Conservation (phyloP, 768 basidiomycete genomes). For the Serpula lacrymans region DNA sequence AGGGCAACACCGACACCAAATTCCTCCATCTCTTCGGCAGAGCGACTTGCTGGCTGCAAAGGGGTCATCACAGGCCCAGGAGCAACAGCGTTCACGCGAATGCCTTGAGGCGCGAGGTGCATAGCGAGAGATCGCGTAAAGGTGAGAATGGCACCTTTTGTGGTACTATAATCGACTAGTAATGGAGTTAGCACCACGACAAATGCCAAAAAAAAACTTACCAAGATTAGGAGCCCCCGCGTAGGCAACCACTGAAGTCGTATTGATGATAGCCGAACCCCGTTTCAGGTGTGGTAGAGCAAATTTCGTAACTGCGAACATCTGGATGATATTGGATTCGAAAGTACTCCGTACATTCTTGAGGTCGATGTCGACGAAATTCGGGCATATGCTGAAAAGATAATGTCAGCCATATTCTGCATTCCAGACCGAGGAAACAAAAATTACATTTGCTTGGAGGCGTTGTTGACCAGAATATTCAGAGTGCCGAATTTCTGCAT, state of each 20-base stretch:
- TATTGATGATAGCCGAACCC: constrained; percentile 59
- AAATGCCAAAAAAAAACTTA: constrained; percentile 8
- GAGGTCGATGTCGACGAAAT: constrained; percentile 48
- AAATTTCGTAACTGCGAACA: constrained; percentile 55
- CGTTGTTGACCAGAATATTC: constrained; percentile 62
- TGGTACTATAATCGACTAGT: constrained; percentile 51
- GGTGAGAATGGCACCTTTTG: constrained; percentile 58
- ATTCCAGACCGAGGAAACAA: too few species aligned
- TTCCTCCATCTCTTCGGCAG: constrained; percentile 53
- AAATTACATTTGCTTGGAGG: constrained; percentile 40
- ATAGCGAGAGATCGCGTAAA: constrained; percentile 54
- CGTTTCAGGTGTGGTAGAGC: constrained; percentile 58
- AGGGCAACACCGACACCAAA: constrained; percentile 47
- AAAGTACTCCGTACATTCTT: constrained; percentile 53
- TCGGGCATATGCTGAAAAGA: constrained; percentile 35
- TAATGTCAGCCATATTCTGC: not conserved
- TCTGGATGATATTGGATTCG: constrained; percentile 54
- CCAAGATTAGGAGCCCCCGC: constrained; percentile 26
- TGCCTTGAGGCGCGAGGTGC: constrained; percentile 52
- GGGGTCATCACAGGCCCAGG: constrained; percentile 58
- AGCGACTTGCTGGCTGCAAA: constrained; percentile 53
- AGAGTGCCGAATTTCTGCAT: constrained; percentile 41
- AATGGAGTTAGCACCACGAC: constrained; percentile 5
- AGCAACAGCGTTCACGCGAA: constrained; percentile 51
- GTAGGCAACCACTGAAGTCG: constrained; percentile 55